These are phyloP conservation scores for Danielozyma ontarioensis DNA, from an alignment of 805 yeast species.

Conservation along the genomic window DNA sequence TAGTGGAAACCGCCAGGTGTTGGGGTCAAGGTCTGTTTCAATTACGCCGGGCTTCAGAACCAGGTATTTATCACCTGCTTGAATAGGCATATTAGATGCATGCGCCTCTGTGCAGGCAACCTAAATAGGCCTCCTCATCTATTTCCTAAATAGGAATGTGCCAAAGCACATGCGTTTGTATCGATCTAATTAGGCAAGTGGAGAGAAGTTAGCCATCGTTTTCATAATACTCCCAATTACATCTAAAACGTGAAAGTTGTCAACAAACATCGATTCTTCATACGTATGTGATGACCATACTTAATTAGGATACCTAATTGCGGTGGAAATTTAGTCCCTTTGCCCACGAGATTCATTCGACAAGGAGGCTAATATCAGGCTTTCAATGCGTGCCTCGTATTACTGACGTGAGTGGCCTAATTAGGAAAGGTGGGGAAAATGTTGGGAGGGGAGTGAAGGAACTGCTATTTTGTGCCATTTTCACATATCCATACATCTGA, in stretches of 20 bases:
- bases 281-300: too few relatives aligned
- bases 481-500: too few relatives aligned
- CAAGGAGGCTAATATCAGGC: too few relatives aligned
- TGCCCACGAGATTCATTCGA: too few relatives aligned
- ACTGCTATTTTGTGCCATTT: not conserved
- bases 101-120: not conserved
- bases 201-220: not conserved
- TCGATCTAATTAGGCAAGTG: not conserved
- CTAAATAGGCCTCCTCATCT: not conserved
- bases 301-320: too few relatives aligned
- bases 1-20: too few relatives aligned
- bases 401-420: constrained; percentile 1
- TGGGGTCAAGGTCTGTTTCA: too few relatives aligned
- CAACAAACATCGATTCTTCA: too few relatives aligned
- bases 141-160: not conserved
- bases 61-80: not conserved
- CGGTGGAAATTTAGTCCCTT: too few relatives aligned
- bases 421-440: constrained; percentile 4
- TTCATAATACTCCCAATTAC: too few relatives aligned
- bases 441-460: constrained; percentile 1
- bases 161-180: not conserved
- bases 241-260: too few relatives aligned
- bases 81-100: not conserved
- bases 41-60: not conserved
- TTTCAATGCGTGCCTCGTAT: too few relatives aligned